These are phyloP conservation scores for Suillus americanus DNA, from an alignment of 768 basidiomycete genomes.

Conservation along the genomic window DNA sequence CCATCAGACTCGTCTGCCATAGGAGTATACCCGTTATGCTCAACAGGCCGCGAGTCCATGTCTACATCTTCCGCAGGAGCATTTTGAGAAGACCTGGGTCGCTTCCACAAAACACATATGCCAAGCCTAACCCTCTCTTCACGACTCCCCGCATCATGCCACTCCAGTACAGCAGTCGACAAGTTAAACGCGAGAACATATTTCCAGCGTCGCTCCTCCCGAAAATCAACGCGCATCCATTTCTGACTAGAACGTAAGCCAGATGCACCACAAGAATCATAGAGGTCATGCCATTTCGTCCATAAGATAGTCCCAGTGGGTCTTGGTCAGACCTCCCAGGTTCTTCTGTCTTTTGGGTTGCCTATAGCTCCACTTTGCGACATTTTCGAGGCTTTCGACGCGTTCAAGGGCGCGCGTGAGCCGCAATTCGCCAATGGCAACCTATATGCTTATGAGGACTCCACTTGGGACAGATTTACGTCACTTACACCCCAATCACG, in stretches of 20 bases:
- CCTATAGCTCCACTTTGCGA: conserved; percentile 85
- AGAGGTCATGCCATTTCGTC: conserved; percentile 77
- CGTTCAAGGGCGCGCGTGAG: conserved; percentile 79
- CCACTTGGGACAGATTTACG: neutral
- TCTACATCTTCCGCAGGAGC: conserved; percentile 31
- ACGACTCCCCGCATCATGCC: conserved; percentile 72
- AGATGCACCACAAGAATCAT: neutral
- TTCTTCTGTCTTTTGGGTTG: conserved; percentile 94
- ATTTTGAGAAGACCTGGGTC: conserved; percentile 40
- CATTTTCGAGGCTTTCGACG: conserved; percentile 79
- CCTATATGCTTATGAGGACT: conserved; percentile 39
- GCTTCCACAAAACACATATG: conserved; percentile 67
- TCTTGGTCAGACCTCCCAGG: conserved; percentile 70
- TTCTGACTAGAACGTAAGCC: conserved; percentile 49
- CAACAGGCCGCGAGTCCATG: conserved; percentile 24
- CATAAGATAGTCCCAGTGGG: conserved; percentile 93
- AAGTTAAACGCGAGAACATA: conserved; percentile 79
- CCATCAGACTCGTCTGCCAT: conserved; percentile 45
- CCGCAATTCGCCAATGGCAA: conserved; percentile 77
- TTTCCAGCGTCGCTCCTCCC: conserved; percentile 95
- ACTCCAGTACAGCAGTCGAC: conserved; percentile 80
- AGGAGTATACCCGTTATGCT: conserved; percentile 9
- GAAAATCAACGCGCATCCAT: conserved; percentile 96
- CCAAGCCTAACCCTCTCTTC: conserved; percentile 67
- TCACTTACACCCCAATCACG: conserved; percentile 77